Percentiles rank a stretch among this genome's conserved stretches.
Conservation (phyloP, 805 yeast genomes). For the Zygosaccharomyces bisporus region DNA sequence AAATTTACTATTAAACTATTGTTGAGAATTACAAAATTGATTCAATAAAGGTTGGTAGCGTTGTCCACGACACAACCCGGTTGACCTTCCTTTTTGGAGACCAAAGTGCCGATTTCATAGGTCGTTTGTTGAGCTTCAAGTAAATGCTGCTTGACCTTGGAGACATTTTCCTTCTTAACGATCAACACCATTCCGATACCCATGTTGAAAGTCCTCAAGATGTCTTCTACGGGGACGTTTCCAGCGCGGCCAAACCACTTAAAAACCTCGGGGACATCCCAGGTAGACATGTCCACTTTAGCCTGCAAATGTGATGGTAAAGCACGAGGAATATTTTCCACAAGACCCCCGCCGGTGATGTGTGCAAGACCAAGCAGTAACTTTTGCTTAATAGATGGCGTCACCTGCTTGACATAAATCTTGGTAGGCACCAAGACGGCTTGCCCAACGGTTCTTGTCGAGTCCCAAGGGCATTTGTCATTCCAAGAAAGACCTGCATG, state of each 20-base stretch:
- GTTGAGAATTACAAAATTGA: constrained; percentile 4
- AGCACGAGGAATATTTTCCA: constrained; percentile 95
- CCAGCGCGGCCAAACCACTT: constrained; percentile 93
- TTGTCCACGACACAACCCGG: constrained; percentile 62
- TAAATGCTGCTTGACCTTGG: constrained; percentile 49
- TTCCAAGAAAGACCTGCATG: constrained; percentile 65
- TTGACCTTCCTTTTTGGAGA: constrained; percentile 44
- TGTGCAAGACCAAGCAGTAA: constrained; percentile 86
- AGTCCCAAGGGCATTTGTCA: constrained; percentile 82
- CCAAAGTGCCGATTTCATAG: constrained; percentile 61
- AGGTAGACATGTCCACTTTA: constrained; percentile 65
- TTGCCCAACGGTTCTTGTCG: constrained; percentile 70
- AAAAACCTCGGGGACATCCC: constrained; percentile 88
- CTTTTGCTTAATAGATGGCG: constrained; percentile 65
- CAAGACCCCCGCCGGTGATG: constrained; percentile 97
- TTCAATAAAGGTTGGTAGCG: constrained; percentile 31
- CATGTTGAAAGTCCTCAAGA: constrained; percentile 86
- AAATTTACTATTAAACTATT: constrained; percentile 8
- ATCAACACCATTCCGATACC: constrained; percentile 96
- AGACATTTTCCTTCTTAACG: constrained; percentile 66
- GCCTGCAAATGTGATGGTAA: constrained; percentile 80
- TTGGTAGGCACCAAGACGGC: constrained; percentile 85
- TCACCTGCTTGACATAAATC: constrained; percentile 87
- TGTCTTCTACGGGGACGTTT: constrained; percentile 78
- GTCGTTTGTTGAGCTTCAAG: constrained; percentile 70